These are phyloP conservation scores for Wickerhamiella occidentalis DNA, from an alignment of 805 yeast species.

Conservation along the genomic window DNA sequence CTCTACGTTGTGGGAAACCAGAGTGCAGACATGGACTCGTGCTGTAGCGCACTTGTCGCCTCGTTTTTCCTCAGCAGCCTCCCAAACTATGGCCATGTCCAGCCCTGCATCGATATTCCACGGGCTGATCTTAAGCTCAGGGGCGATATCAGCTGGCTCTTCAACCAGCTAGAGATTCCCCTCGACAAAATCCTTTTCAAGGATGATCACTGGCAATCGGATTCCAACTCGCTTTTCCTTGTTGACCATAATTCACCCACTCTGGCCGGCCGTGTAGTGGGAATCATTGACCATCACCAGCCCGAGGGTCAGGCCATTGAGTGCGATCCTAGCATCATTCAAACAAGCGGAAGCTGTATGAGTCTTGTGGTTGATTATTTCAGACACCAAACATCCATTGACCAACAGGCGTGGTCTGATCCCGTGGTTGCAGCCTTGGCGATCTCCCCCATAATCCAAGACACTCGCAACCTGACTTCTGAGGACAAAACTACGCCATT, in stretches of 20 bases:
- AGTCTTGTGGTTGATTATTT: constrained; percentile 59
- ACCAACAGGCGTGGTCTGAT: constrained; percentile 16
- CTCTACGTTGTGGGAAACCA: constrained; percentile 65
- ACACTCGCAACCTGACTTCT: constrained; percentile 49
- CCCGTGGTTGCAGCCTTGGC: constrained; percentile 37
- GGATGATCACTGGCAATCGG: constrained; percentile 38
- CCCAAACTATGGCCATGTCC: constrained; percentile 24
- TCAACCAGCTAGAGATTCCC: constrained; percentile 38
- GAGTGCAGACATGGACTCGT: constrained; percentile 82
- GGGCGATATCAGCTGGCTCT: constrained; percentile 52
- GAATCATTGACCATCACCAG: constrained; percentile 74
- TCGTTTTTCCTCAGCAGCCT: constrained; percentile 40
- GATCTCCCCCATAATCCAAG: constrained; percentile 60
- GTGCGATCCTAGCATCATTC: constrained; percentile 46
- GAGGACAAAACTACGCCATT: constrained; percentile 43
- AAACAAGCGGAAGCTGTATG: constrained; percentile 65
- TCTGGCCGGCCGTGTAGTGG: constrained; percentile 34
- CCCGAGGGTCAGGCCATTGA: constrained; percentile 46
- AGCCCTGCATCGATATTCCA: constrained; percentile 73
- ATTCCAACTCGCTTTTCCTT: constrained; percentile 34
- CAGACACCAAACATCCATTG: constrained; percentile 20
- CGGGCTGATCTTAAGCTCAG: constrained; percentile 53
- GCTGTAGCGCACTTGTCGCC: constrained; percentile 59
- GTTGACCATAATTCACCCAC: constrained; percentile 51
- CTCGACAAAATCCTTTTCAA: constrained; percentile 43